Evolutionary conservation across 495 filamentous ascomycete species (phyloP).

Genomic region (Chaetomidium leptoderma): DNA sequence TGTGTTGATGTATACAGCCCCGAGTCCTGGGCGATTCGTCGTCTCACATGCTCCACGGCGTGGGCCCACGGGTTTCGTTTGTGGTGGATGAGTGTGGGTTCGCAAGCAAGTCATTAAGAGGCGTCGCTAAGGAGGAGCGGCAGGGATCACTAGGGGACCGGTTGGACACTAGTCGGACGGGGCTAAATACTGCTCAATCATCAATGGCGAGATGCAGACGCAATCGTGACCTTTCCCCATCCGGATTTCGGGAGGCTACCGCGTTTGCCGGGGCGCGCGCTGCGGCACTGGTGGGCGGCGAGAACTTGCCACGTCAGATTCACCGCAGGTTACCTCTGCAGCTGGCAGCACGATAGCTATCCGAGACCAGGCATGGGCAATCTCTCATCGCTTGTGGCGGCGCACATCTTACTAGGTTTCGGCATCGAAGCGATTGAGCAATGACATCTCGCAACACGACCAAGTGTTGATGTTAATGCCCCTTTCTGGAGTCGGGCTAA

Average conservation of each 20-base stretch:
- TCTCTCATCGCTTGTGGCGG: background rate
- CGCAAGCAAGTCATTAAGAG: background rate
- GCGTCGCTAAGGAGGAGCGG: background rate
- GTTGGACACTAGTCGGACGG: background rate
- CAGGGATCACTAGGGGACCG: background rate
- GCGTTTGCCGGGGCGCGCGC: conserved; percentile 11
- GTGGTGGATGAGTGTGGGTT: background rate
- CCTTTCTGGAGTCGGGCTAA: no score
- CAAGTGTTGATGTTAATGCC: no score
- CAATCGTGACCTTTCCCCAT: conserved; percentile 10
- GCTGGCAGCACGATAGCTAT: background rate
- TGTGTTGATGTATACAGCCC: no score
- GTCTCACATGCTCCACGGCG: background rate
- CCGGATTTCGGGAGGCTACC: conserved; percentile 9
- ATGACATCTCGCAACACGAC: no score
- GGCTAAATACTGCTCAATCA: background rate
- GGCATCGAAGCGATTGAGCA: no score
- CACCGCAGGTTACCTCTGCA: background rate
- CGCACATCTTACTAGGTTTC: background rate
- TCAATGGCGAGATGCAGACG: conserved; percentile 3
- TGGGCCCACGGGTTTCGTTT: background rate
- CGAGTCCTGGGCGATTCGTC: background rate
- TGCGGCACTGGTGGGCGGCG: background rate
- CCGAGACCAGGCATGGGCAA: background rate
- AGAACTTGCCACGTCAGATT: conserved; percentile 13